Base-by-base conservation (phyloP, 1,139 yeast genomes). In the Protomyces macrosporus region DNA sequence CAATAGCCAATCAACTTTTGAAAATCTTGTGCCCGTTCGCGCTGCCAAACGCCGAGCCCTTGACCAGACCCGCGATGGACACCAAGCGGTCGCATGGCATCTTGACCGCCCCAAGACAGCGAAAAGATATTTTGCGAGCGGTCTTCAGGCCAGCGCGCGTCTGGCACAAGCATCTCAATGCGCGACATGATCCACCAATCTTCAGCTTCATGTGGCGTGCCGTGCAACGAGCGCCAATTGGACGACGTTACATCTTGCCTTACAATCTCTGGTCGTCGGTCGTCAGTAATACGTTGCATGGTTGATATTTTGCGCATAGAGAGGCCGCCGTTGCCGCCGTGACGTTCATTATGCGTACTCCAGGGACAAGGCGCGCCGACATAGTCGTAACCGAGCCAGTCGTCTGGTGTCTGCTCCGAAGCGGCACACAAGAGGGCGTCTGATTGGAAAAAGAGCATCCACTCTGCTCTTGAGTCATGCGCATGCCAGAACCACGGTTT, bases 361-460 rank as follows among this genome's bases (percentile, higher is more conserved):
- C 61, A 48, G 14, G 32, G 30, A 4, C 53, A 40, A 6, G 55
- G 61, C 9, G 55, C 34, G n/a, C 62, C 62, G 12, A 58, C 56
- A 55, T 50, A 58, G 36, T 51, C 62, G n/a, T 52, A 58, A 40
- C 62, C 62, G 23, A 58, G 52, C 62, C 62, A 58, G 16, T 58
- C 62, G 23, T 58, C 62, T 10, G 52, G 39, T 9, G 52, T 52
- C 52, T 52, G 55, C 56, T 58, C 56, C 10, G 56, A 52, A 40
- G 56, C 52, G 6, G 56, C 16, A 42, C 62, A 58, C 9, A 58
- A 51, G 4, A 39, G 33, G 7, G 62, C 37, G 52, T 58, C 62
- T 33, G 12, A 33, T 56, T 58, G 62, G 32, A 58, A 58, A 42
- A 52, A 52, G 62, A 58, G 45, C 56, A 58, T 51, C 62, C 62